These are phyloP conservation scores for Geoglossum cookeanum DNA, from an alignment of 2,329 filamentous ascomycete species.

Conservation along the genomic window DNA sequence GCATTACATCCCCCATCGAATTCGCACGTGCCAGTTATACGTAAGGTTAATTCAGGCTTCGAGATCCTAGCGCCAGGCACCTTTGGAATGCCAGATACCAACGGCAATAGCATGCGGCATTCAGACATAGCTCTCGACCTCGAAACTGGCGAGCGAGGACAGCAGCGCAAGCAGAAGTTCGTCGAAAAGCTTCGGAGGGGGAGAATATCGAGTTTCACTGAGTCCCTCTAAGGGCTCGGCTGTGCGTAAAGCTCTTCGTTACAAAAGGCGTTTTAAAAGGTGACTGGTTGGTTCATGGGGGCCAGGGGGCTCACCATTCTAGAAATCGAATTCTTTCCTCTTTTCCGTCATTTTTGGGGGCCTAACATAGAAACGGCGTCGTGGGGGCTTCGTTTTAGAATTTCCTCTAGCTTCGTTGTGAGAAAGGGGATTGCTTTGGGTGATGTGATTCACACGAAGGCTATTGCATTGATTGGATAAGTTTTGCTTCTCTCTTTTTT, in stretches of 20 bases:
- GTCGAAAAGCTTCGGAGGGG: not conserved
- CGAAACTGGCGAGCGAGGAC: not conserved
- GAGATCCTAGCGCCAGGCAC: constrained; percentile 3
- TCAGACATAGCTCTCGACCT: not conserved
- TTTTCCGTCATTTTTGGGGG: not conserved
- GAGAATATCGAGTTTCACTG: not conserved
- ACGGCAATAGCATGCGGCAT: not conserved
- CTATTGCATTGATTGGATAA: not conserved
- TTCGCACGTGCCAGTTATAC: not conserved
- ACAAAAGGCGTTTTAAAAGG: not conserved
- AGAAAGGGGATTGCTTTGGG: not conserved
- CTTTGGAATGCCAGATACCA: not conserved
- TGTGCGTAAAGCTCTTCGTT: not conserved
- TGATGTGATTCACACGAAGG: not conserved
- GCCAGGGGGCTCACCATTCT: not conserved
- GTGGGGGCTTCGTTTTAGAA: not conserved
- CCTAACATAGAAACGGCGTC: not conserved
- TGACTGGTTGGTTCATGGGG: not conserved
- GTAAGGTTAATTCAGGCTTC: constrained; percentile 1
- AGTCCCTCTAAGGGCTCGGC: not conserved
- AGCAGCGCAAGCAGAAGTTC: not conserved
- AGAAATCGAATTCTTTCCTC: not conserved
- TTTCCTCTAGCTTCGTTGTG: not conserved
- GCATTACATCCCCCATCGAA: not conserved
- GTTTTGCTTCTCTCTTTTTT: not conserved